Conservation (phyloP, 331 rosid species). For the Rosa hybrid region DNA sequence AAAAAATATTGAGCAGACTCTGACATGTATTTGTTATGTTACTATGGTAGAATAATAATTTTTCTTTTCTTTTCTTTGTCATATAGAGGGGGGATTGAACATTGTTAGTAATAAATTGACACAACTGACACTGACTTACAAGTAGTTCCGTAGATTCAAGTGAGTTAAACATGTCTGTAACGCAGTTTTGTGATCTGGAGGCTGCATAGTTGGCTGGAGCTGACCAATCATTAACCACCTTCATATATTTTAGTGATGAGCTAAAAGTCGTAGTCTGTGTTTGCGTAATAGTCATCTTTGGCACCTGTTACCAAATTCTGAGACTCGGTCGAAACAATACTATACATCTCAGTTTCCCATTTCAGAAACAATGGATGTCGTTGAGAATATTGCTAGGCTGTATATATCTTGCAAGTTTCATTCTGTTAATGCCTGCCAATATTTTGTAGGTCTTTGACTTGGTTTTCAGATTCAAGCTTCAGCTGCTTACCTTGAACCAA, state of each 20-base stretch:
- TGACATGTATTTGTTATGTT: not conserved
- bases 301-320: not conserved
- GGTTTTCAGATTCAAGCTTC: not conserved
- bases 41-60: not conserved
- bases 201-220: not conserved
- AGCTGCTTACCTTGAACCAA: not conserved
- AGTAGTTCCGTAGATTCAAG: not conserved
- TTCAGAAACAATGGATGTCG: not conserved
- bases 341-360: not conserved
- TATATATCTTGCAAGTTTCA: not conserved
- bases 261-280: not conserved
- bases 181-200: not conserved
- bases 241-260: not conserved
- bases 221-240: not conserved
- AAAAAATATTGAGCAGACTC: not conserved
- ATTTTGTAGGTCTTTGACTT: not conserved
- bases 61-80: no score
- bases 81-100: not conserved
- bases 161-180: not conserved
- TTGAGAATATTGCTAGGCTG: slow-evolving; percentile 6
- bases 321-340: not conserved
- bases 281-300: not conserved
- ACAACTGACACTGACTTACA: not conserved
- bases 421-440: not conserved
- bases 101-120: not conserved